Evolutionary conservation across 495 filamentous ascomycete species (phyloP).

Genomic region (Penicillium goetzii): DNA sequence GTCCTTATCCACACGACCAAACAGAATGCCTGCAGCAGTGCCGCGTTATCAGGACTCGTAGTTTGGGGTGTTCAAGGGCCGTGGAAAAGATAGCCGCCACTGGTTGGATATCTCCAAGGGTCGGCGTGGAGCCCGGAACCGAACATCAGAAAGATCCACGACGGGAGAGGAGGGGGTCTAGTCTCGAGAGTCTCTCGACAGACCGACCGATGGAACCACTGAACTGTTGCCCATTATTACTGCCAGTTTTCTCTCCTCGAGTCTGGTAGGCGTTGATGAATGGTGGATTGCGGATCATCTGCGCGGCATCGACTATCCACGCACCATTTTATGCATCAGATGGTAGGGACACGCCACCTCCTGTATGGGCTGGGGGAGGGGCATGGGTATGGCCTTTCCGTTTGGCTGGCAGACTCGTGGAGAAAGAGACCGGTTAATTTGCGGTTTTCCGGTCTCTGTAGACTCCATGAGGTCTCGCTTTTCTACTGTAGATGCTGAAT

Average conservation of each 20-base stretch:
- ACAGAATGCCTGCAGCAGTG: not conserved
- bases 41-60: conserved; percentile 12
- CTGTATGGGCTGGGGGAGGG: not conserved
- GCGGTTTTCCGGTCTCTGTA: not conserved
- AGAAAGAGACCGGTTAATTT: not conserved
- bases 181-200: not conserved
- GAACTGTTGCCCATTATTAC: not conserved
- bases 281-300: conserved; percentile 18
- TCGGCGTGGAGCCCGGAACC: conserved; percentile 15
- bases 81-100: conserved; percentile 18
- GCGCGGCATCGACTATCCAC: conserved; percentile 8
- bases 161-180: not conserved
- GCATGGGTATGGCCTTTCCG: not conserved
- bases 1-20: conserved; percentile 19
- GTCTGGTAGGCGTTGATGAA: not conserved
- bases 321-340: conserved; percentile 6
- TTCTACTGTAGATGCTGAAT: not conserved
- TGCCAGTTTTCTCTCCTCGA: not conserved
- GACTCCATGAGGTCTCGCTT: not conserved
- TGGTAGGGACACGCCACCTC: conserved; percentile 11
- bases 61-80: not conserved
- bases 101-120: conserved; percentile 12
- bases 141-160: conserved; percentile 2
- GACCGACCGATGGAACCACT: not conserved
- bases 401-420: conserved; percentile 3